Conservation (phyloP, 202 grass and related monocot genomes). For the Dendrocalamus latiflorus region DNA sequence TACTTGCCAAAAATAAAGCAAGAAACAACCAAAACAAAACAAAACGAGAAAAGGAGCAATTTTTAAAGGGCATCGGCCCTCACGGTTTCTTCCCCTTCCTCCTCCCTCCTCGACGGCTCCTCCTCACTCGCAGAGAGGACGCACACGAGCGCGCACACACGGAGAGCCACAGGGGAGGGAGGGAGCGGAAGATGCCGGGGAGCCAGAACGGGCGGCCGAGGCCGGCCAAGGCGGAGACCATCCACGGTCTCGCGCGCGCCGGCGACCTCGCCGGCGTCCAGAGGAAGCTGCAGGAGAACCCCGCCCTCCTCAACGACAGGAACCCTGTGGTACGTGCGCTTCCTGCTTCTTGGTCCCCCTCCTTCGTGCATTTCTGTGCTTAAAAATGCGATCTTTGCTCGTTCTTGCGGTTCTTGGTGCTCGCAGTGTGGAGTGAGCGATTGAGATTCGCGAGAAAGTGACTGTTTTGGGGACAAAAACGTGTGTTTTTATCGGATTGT, state of each 20-base stretch:
- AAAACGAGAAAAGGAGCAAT: background rate
- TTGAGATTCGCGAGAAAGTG: conserved; percentile 22
- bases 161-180: background rate
- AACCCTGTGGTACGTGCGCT: conserved; percentile 58
- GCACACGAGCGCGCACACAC: conserved; percentile 11
- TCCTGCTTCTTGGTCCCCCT: background rate
- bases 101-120: conserved; percentile 6
- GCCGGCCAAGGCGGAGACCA: conserved; percentile 45
- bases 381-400: conserved; percentile 12
- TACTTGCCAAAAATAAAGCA: conserved; percentile 8
- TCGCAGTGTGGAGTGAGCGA: background rate
- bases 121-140: background rate
- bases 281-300: conserved; percentile 67
- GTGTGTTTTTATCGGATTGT: background rate
- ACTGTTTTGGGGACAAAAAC: background rate
- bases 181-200: conserved; percentile 49
- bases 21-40: background rate
- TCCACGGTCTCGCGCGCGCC: conserved; percentile 63
- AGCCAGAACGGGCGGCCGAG: conserved; percentile 60
- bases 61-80: conserved; percentile 8
- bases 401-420: conserved; percentile 6
- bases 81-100: background rate
- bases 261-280: conserved; percentile 74
- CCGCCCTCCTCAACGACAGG: conserved; percentile 70
- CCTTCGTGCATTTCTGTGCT: background rate